phyloP scores from a whole-genome alignment of 2,329 filamentous ascomycete species.

The Beauveria pseudobassiana region DNA sequence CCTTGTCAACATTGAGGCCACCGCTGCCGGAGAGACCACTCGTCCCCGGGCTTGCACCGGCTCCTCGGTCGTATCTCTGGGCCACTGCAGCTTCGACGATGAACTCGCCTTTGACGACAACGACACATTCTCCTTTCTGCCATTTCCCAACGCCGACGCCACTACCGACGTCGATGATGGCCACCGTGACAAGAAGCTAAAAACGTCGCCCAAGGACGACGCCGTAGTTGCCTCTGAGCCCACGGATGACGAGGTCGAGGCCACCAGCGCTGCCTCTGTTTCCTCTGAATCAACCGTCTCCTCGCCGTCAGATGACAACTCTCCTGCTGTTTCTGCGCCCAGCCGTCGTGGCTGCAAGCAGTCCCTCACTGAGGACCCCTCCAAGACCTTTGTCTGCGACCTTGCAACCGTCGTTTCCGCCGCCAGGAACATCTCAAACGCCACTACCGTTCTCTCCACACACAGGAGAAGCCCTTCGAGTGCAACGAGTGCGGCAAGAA shows the following conservation, averaged over 20 bases:
- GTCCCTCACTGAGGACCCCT: slow-evolving; percentile 92
- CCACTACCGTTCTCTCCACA: slow-evolving; percentile 97
- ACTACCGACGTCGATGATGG: slow-evolving; percentile 33
- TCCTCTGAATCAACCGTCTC: slow-evolving; percentile 31
- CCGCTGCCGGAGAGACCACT: slow-evolving; percentile 53
- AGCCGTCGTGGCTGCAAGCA: slow-evolving; percentile 97
- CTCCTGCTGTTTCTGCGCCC: slow-evolving; percentile 43
- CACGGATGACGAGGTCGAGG: slow-evolving; percentile 27
- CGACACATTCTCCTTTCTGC: slow-evolving; percentile 50
- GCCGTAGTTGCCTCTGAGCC: slow-evolving; percentile 33
- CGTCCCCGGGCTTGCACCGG: slow-evolving; percentile 61
- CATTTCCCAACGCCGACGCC: slow-evolving; percentile 53
- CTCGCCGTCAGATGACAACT: slow-evolving; percentile 36
- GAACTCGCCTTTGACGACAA: slow-evolving; percentile 72
- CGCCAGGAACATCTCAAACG: slow-evolving; percentile 98
- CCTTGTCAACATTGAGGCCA: slow-evolving; percentile 56
- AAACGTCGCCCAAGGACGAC: slow-evolving; percentile 38
- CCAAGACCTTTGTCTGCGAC: slow-evolving; percentile 96
- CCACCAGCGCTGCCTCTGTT: slow-evolving; percentile 28
- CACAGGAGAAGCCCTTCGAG: slow-evolving; percentile 96
- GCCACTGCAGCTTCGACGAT: slow-evolving; percentile 71
- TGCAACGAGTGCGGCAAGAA: slow-evolving; percentile 98
- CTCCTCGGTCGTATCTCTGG: slow-evolving; percentile 59
- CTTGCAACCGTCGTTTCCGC: slow-evolving; percentile 96
- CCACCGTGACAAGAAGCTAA: slow-evolving; percentile 51